Evolutionary conservation across 2,329 filamentous ascomycete genomes (phyloP).

Genomic region (Dactylonectria macrodidyma): DNA sequence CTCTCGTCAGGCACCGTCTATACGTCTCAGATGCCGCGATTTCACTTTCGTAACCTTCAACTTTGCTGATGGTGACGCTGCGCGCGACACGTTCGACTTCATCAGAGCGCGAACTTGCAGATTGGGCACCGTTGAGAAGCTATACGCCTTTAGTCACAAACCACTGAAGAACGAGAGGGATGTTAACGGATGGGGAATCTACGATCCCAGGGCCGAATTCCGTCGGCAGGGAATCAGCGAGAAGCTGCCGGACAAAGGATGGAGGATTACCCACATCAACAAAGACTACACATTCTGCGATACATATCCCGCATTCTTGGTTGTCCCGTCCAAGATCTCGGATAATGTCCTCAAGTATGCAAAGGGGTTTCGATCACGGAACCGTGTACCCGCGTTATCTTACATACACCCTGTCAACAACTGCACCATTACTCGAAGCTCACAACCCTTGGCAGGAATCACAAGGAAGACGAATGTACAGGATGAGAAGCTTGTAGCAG

Average conservation of each 20-base stretch:
- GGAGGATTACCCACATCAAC: conserved; percentile 94
- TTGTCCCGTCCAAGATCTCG: conserved; percentile 91
- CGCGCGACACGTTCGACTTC: conserved; percentile 89
- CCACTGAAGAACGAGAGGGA: conserved; percentile 81
- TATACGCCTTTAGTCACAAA: conserved; percentile 91
- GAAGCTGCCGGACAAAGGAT: conserved; percentile 83
- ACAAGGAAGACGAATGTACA: conserved; percentile 92
- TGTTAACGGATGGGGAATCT: conserved; percentile 86
- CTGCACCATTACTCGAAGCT: conserved; percentile 95
- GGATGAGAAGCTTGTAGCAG: conserved; percentile 92
- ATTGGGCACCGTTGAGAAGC: conserved; percentile 85
- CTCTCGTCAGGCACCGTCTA: conserved; percentile 81
- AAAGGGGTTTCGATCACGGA: conserved; percentile 87
- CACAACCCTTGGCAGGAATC: conserved; percentile 90
- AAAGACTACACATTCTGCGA: conserved; percentile 90
- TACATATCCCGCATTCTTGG: conserved; percentile 89
- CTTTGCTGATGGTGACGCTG: conserved; percentile 81
- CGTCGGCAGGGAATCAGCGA: conserved; percentile 88
- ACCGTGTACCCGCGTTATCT: conserved; percentile 88
- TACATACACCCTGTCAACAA: conserved; percentile 98
- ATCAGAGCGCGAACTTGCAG: conserved; percentile 87
- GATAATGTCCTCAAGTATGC: conserved; percentile 97
- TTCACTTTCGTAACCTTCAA: conserved; percentile 95
- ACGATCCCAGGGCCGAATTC: conserved; percentile 89
- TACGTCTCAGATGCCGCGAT: conserved; percentile 91